Evolutionary conservation across 495 filamentous ascomycete species (phyloP).

Genomic region (Aspergillus leporis): DNA sequence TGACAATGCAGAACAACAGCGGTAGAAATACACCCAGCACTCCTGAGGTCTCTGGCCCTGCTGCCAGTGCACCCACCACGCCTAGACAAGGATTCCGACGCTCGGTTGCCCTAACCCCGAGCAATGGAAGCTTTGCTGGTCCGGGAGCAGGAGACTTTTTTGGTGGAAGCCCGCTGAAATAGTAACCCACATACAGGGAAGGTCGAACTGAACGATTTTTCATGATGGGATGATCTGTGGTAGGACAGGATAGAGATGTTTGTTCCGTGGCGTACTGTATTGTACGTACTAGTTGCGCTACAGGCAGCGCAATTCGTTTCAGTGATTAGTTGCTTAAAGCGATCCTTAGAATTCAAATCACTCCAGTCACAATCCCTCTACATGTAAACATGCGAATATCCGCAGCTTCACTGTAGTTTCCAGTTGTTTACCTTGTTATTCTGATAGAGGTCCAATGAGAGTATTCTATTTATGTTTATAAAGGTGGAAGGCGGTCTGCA

Average conservation of each 20-base stretch:
- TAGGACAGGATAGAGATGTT: background rate
- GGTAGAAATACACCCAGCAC: constrained; percentile 47
- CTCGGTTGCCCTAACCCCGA: constrained; percentile 47
- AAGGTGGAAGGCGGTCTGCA: background rate
- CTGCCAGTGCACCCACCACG: constrained; percentile 41
- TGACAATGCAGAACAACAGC: constrained; percentile 44
- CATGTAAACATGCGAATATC: too few relatives aligned
- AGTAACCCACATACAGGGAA: background rate
- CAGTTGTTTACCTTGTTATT: too few relatives aligned
- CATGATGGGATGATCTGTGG: background rate
- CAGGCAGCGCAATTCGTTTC: background rate
- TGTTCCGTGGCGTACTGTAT: background rate
- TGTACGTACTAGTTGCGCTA: background rate
- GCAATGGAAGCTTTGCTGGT: constrained; percentile 46
- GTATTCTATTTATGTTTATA: background rate
- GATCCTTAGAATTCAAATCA: background rate
- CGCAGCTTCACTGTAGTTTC: too few relatives aligned
- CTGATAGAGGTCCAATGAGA: background rate
- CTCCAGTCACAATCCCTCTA: background rate
- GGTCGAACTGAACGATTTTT: background rate
- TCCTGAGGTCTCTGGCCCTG: constrained; percentile 27
- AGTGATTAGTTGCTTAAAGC: background rate
- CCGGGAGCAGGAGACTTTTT: constrained; percentile 45
- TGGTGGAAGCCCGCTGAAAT: constrained; percentile 45
- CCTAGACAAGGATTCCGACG: constrained; percentile 48